These are phyloP conservation scores for Penicillium sp. DNA, from an alignment of 2,329 filamentous ascomycete genomes.

Conservation along the genomic window DNA sequence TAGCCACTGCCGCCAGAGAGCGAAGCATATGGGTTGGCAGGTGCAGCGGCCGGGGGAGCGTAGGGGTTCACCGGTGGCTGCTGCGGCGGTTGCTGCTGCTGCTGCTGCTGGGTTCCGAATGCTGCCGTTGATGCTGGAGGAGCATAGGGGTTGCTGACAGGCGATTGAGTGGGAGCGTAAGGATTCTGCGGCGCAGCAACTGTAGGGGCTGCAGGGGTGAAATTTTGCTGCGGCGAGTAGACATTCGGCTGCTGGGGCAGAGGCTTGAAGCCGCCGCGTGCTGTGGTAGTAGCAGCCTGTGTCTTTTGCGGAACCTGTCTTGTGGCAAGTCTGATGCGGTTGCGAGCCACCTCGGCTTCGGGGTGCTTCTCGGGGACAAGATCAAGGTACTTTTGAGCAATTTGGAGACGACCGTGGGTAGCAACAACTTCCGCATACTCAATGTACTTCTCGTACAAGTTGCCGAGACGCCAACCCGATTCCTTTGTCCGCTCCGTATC, in stretches of 20 bases:
- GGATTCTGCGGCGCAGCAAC: slow-evolving; percentile 37
- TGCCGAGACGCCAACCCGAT: slow-evolving; percentile 83
- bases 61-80: slow-evolving; percentile 48
- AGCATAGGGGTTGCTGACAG: slow-evolving; percentile 16
- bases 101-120: slow-evolving; percentile 8
- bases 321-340: slow-evolving; percentile 81
- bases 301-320: slow-evolving; percentile 57
- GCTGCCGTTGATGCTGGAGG: slow-evolving; percentile 25
- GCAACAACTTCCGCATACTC: slow-evolving; percentile 97
- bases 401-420: slow-evolving; percentile 79
- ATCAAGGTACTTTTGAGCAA: slow-evolving; percentile 88
- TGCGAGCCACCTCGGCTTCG: slow-evolving; percentile 81
- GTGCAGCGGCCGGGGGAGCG: slow-evolving; percentile 38
- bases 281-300: slow-evolving; percentile 39
- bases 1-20: slow-evolving; percentile 34
- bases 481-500: slow-evolving; percentile 71
- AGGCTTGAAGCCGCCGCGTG: slow-evolving; percentile 48
- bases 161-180: slow-evolving; percentile 47
- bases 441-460: slow-evolving; percentile 90
- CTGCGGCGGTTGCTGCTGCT: slow-evolving; percentile 3
- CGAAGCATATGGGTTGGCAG: slow-evolving; percentile 19
- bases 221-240: slow-evolving; percentile 45
- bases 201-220: slow-evolving; percentile 24
- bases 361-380: slow-evolving; percentile 81
- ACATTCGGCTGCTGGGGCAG: slow-evolving; percentile 34